Base-by-base conservation (phyloP, 2,329 filamentous ascomycete species). In the Neopestalotiopsis rosae region DNA sequence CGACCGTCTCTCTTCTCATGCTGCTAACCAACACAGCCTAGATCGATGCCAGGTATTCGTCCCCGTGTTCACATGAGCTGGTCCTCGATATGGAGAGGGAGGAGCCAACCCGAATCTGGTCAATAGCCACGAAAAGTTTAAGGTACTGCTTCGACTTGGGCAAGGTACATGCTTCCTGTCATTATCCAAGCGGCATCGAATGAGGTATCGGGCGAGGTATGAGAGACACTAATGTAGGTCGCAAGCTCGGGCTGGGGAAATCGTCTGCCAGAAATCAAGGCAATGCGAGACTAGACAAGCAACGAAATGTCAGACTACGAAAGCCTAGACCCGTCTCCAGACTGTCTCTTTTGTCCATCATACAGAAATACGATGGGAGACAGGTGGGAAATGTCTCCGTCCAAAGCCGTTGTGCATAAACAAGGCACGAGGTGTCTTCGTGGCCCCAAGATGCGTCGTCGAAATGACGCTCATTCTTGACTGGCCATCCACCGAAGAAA, bases 401-500 rank as follows among this genome's bases (percentile, higher is more conserved):
- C 14, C n/a, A 28, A 4, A 28, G 24, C 24, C 24, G 45, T 52
- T 20, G 45, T 52, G 45, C 45, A 52, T 52, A 52, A 52, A 52
- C 45, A 52, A 52, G 45, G 45, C 45, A 52, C 45, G 17, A 52
- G 45, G 14, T 52, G 49, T 56, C 17, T 9, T n/a, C 49, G 17
- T 56, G 17, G 10, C 49, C 20, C 20, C 49, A 17, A 24, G 49
- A 38, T 38, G 34, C 34, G 34, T 38, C 34, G 57, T 28, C 34
- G 59, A 34, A 42, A 62, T 62, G 59, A 62, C 59, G 59, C 59
- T 42, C 24, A 14, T 34, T 30, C 57, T 30, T 34, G 17, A 34
- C 57, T 59, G 57, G 17, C 57, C 24, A 32, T 59, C n/a, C n/a
- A 28, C 17, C 13, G 4, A 13, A 24, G 24, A 28, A 28, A 28